These are phyloP conservation scores for Nakaseomyces uthaithaninus DNA, from an alignment of 1,139 yeast genomes.

Conservation along the genomic window DNA sequence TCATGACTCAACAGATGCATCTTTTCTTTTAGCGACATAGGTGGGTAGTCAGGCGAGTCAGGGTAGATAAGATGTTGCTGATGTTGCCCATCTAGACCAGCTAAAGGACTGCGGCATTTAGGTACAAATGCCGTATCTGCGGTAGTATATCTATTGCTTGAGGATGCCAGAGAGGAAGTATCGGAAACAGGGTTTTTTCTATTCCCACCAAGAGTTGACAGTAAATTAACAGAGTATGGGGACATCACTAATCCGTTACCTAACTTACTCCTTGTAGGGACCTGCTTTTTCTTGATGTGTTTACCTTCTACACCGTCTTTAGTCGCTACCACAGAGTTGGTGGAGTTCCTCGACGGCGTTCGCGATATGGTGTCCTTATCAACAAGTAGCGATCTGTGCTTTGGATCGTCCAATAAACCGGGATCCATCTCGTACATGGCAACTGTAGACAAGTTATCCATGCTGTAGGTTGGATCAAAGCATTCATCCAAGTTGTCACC, in stretches of 20 bases:
- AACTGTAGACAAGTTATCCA: constrained; percentile 21
- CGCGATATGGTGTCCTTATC: constrained; percentile 37
- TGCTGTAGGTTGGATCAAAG: constrained; percentile 1
- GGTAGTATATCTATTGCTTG: neutral
- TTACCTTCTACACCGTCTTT: constrained; percentile 68
- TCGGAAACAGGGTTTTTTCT: neutral
- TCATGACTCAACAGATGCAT: constrained; percentile 6
- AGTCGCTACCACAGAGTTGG: constrained; percentile 62
- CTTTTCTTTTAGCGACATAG: constrained; percentile 3
- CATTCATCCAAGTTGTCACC: neutral
- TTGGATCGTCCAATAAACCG: constrained; percentile 12
- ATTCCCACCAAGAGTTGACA: constrained; percentile 10
- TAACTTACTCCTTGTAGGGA: constrained; percentile 21
- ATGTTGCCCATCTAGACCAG: neutral
- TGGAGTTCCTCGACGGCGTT: constrained; percentile 52
- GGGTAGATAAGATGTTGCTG: neutral
- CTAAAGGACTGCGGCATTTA: constrained; percentile 2
- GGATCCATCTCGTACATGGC: constrained; percentile 23
- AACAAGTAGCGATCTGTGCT: constrained; percentile 28
- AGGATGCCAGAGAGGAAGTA: neutral
- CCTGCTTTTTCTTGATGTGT: constrained; percentile 41
- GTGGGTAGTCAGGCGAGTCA: constrained; percentile 2
- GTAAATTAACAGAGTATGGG: constrained; percentile 31
- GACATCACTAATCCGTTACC: constrained; percentile 2
- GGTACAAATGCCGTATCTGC: neutral